Conservation (phyloP, 1,284 basidiomycete species). For the Pseudozyma sp. region DNA sequence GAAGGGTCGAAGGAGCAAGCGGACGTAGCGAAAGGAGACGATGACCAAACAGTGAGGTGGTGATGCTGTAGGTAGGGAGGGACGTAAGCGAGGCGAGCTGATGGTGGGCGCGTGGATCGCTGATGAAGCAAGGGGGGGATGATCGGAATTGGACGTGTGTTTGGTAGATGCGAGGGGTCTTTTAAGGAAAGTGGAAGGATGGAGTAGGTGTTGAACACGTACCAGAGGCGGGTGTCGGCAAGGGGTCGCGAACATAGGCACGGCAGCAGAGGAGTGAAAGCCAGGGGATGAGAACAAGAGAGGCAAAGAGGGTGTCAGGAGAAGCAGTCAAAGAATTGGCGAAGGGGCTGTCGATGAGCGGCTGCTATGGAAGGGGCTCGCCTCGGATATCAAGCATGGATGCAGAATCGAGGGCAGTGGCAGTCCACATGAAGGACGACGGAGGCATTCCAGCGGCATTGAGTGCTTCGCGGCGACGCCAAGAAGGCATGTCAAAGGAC, state of each 20-base stretch:
- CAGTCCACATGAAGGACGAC: not conserved
- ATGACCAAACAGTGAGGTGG: slow-evolving; percentile 31
- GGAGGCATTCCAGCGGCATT: slow-evolving; percentile 30
- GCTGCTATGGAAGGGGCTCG: slow-evolving; percentile 22
- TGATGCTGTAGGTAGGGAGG: slow-evolving; percentile 7
- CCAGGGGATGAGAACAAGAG: slow-evolving; percentile 10
- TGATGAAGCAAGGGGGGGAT: slow-evolving; percentile 37
- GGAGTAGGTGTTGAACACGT: slow-evolving; percentile 32
- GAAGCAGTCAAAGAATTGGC: slow-evolving; percentile 11
- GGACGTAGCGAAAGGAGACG: slow-evolving; percentile 2
- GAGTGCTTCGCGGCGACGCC: slow-evolving; percentile 3
- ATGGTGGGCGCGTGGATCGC: slow-evolving; percentile 33
- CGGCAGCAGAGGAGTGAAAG: slow-evolving; percentile 4
- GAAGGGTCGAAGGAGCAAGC: slow-evolving; percentile 2
- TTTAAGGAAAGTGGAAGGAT: slow-evolving; percentile 34
- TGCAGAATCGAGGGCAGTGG: slow-evolving; percentile 7
- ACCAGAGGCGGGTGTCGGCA: slow-evolving; percentile 36
- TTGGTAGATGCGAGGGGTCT: slow-evolving; percentile 50
- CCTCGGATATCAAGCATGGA: slow-evolving; percentile 23
- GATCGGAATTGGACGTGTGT: slow-evolving; percentile 44
- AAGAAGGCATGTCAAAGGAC: slow-evolving; percentile 15
- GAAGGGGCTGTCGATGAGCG: slow-evolving; percentile 30
- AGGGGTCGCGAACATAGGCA: slow-evolving; percentile 15
- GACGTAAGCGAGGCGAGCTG: slow-evolving; percentile 34
- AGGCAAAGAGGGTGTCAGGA: slow-evolving; percentile 23